Conservation (phyloP, 768 basidiomycete genomes). For the Termitomyces sp. region DNA sequence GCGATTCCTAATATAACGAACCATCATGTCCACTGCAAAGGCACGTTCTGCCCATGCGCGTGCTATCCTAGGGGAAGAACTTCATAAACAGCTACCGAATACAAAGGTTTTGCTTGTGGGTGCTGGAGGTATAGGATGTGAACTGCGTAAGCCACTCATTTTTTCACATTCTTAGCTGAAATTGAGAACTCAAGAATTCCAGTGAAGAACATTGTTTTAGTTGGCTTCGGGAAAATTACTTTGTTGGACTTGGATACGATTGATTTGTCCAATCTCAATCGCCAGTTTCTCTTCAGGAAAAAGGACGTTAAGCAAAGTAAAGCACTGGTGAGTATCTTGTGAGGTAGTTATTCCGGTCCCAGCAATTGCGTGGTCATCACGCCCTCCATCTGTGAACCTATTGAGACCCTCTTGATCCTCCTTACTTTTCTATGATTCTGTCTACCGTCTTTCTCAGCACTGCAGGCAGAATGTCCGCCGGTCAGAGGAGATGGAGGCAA, state of each 20-base stretch:
- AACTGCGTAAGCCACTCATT: slow-evolving; percentile 59
- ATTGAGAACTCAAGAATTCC: slow-evolving; percentile 1
- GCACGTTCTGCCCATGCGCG: slow-evolving; percentile 57
- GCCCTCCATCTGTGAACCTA: neutral
- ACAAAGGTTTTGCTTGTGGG: slow-evolving; percentile 86
- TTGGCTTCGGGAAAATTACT: slow-evolving; percentile 90
- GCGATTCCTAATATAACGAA: neutral
- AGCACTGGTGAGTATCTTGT: slow-evolving; percentile 59
- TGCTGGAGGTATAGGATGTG: slow-evolving; percentile 96
- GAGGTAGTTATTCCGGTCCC: neutral
- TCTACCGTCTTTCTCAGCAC: neutral
- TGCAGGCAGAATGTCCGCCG: neutral
- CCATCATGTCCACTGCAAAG: slow-evolving; percentile 39
- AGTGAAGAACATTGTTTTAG: slow-evolving; percentile 96
- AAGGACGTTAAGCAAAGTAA: slow-evolving; percentile 98
- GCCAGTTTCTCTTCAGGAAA: slow-evolving; percentile 95
- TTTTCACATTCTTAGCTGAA: neutral
- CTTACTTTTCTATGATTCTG: too few relatives aligned
- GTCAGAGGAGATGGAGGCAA: neutral
- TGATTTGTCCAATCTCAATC: slow-evolving; percentile 94
- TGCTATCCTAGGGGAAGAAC: slow-evolving; percentile 75
- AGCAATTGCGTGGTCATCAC: neutral
- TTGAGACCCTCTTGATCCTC: neutral
- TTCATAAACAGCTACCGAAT: slow-evolving; percentile 52
- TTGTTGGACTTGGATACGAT: slow-evolving; percentile 97